These are phyloP conservation scores for Fusarium brevicatenulatum DNA, from an alignment of 2,329 filamentous ascomycete genomes.

Conservation along the genomic window DNA sequence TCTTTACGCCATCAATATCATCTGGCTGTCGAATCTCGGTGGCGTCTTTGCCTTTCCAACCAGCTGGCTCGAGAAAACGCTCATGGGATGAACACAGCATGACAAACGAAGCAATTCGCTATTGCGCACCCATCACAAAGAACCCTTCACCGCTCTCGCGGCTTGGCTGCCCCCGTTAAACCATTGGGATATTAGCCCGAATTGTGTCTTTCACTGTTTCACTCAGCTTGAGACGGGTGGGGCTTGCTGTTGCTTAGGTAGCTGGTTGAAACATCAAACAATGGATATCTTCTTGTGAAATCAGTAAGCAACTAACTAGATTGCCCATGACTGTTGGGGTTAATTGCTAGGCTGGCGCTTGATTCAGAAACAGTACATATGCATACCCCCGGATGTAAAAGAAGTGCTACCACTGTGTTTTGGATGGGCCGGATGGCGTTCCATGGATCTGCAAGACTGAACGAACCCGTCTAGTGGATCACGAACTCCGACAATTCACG, in stretches of 20 bases:
- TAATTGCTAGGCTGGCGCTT: background rate
- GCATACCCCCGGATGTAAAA: background rate
- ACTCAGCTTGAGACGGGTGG: background rate
- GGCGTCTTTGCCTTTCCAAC: conserved; percentile 6
- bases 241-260: background rate
- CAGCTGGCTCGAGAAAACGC: conserved; percentile 20
- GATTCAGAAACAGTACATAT: background rate
- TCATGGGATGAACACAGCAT: conserved; percentile 11
- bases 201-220: background rate
- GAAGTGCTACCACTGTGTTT: background rate
- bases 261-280: background rate
- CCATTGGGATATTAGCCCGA: background rate
- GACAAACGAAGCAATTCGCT: background rate
- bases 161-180: background rate
- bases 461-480: background rate
- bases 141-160: background rate
- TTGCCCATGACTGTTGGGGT: background rate
- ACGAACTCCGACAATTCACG: background rate
- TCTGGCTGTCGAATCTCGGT: background rate
- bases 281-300: background rate
- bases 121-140: background rate
- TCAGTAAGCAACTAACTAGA: background rate
- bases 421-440: background rate
- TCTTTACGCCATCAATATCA: conserved; percentile 1
- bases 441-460: conserved; percentile 1